A percentile compares a stretch with the other conserved stretches of the same genome.
phyloP scores from a whole-genome alignment of 2,329 filamentous ascomycete species.

The Fusarium scirpi region DNA sequence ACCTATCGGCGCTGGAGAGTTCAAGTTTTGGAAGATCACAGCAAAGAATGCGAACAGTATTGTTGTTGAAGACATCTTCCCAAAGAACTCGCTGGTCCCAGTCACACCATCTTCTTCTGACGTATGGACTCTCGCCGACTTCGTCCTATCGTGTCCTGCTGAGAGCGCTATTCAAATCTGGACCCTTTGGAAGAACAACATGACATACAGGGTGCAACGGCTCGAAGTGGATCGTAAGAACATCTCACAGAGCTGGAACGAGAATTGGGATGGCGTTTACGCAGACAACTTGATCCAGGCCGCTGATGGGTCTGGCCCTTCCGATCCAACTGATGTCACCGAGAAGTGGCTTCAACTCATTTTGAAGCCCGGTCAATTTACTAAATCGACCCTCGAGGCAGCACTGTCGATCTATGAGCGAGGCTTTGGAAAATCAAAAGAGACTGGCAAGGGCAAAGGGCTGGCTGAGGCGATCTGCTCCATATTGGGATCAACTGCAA shows the following conservation, averaged over 20 bases:
- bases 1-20: conserved; percentile 86
- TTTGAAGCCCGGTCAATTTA: conserved; percentile 85
- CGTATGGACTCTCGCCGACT: conserved; percentile 85
- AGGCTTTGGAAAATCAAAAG: conserved; percentile 58
- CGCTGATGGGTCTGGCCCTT: conserved; percentile 69
- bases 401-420: conserved; percentile 85
- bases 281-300: conserved; percentile 68
- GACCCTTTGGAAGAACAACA: conserved; percentile 88
- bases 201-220: conserved; percentile 79
- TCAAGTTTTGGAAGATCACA: conserved; percentile 90
- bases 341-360: conserved; percentile 91
- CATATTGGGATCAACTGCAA: conserved; percentile 76
- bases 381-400: conserved; percentile 82
- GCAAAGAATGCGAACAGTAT: conserved; percentile 73
- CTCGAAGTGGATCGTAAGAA: conserved; percentile 78
- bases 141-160: conserved; percentile 69
- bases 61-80: conserved; percentile 78
- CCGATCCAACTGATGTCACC: conserved; percentile 75
- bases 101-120: conserved; percentile 77
- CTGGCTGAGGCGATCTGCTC: conserved; percentile 82
- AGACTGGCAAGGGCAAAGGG: conserved; percentile 62
- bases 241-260: conserved; percentile 70
- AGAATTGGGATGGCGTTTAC: conserved; percentile 77
- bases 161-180: conserved; percentile 73
- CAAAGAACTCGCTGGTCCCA: conserved; percentile 70